These are phyloP conservation scores for Ophiosphaerella korrae DNA, from an alignment of 2,329 filamentous ascomycete species.

Conservation along the genomic window DNA sequence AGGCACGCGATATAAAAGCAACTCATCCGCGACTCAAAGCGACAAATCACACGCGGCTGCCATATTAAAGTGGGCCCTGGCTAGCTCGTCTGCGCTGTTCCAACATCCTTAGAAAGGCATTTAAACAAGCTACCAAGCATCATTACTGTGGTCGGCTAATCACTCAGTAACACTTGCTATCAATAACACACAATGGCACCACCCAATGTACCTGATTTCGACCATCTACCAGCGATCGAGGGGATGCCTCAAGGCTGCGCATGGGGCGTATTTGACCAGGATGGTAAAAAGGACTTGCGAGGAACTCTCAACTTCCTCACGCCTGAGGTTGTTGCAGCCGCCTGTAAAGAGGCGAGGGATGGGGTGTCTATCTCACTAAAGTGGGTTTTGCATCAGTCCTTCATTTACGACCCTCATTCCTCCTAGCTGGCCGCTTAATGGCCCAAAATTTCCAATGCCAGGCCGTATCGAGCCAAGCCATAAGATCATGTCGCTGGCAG, in stretches of 20 bases:
- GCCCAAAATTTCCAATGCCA: constrained; percentile 26
- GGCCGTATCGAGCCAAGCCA: constrained; percentile 33
- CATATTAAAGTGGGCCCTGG: too few species aligned
- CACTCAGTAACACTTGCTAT: too few species aligned
- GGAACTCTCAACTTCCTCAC: constrained; percentile 61
- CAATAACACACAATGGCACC: not conserved
- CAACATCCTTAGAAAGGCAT: too few species aligned
- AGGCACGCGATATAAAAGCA: too few species aligned
- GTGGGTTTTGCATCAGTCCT: constrained; percentile 1
- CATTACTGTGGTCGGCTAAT: too few species aligned
- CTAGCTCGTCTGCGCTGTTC: too few species aligned
- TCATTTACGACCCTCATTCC: not conserved
- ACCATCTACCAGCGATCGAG: constrained; percentile 12
- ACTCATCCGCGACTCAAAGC: too few species aligned
- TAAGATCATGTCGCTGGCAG: constrained; percentile 25
- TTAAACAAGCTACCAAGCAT: too few species aligned
- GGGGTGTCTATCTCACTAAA: constrained; percentile 21
- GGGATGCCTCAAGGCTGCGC: constrained; percentile 37
- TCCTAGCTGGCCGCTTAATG: constrained; percentile 17
- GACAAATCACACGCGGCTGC: too few species aligned
- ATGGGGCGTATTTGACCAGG: constrained; percentile 59
- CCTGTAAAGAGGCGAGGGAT: constrained; percentile 44
- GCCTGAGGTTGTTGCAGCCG: constrained; percentile 45
- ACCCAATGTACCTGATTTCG: constrained; percentile 1
- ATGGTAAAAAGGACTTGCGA: constrained; percentile 54